A percentile compares a stretch with the other conserved stretches of the same genome.
phyloP scores from a whole-genome alignment of 2,329 filamentous ascomycete genomes.

The Colletotrichum brevisporum region DNA sequence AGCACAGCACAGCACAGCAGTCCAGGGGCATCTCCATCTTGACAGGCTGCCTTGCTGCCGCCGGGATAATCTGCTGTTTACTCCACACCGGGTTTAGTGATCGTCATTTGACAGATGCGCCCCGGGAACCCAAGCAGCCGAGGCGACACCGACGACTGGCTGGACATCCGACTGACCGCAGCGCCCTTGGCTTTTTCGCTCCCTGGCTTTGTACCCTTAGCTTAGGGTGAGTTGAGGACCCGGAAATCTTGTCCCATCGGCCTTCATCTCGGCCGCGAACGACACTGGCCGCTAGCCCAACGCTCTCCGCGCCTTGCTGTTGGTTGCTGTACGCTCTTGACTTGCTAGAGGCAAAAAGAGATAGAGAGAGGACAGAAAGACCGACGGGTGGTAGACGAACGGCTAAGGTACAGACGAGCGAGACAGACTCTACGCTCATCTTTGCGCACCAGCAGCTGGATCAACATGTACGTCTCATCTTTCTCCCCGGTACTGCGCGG shows the following conservation, averaged over 20 bases:
- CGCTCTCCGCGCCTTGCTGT: slow-evolving; percentile 14
- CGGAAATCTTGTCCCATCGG: slow-evolving; percentile 17
- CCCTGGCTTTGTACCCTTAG: slow-evolving; percentile 4
- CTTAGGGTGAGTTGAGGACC: slow-evolving; percentile 4
- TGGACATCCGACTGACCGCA: slow-evolving; percentile 3
- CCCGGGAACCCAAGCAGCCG: slow-evolving; percentile 36
- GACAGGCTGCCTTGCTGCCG: slow-evolving; percentile 19
- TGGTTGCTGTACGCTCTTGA: slow-evolving; percentile 18
- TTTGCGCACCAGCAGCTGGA: not conserved
- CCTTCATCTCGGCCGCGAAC: slow-evolving; percentile 35
- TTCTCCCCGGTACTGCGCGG: slow-evolving; percentile 4
- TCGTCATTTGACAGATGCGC: slow-evolving; percentile 43
- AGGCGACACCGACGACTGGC: slow-evolving; percentile 31
- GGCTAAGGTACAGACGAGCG: not conserved
- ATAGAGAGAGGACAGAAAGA: not conserved
- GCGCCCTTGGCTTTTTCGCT: slow-evolving; percentile 1
- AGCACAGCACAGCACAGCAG: not conserved
- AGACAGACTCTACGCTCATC: slow-evolving; percentile 5
- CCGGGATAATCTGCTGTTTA: slow-evolving; percentile 38
- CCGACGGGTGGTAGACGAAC: not conserved
- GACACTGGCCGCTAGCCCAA: slow-evolving; percentile 20
- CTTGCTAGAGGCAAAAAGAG: slow-evolving; percentile 3
- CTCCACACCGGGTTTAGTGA: slow-evolving; percentile 39
- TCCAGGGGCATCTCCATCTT: slow-evolving; percentile 18
- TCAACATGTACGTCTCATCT: slow-evolving; percentile 26